Conservation (phyloP, 164 flowering plant species). For the Macadamia tetraphylla region DNA sequence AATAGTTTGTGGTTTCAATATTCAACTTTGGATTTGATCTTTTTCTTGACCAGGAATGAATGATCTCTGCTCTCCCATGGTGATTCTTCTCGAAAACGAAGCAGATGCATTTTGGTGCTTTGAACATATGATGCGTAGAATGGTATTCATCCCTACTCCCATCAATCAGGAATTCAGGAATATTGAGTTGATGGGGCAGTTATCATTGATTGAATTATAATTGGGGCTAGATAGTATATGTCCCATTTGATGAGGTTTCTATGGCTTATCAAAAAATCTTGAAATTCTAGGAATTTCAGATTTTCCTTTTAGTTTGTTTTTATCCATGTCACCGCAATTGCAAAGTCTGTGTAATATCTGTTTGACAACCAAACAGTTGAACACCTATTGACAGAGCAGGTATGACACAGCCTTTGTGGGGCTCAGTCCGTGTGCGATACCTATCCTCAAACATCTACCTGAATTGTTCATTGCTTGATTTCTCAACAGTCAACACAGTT, state of each 20-base stretch:
- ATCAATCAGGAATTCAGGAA: neutral
- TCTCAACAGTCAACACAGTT: no score
- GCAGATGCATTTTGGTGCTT: conserved; percentile 99
- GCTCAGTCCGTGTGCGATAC: no score
- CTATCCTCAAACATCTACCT: no score
- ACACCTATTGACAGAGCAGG: no score
- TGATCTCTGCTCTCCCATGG: conserved; percentile 91
- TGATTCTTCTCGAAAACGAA: conserved; percentile 78
- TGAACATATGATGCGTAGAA: conserved; percentile 83
- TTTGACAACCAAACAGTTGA: no score
- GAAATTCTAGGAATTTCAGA: neutral
- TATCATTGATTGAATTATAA: neutral
- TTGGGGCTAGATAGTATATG: neutral
- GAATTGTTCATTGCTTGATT: no score
- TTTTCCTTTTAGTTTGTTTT: neutral
- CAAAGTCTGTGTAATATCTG: neutral
- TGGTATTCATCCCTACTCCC: conserved; percentile 41
- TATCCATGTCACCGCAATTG: neutral
- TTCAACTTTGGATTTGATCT: neutral
- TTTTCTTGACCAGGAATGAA: conserved; percentile 65
- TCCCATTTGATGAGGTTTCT: neutral
- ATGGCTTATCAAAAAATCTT: neutral
- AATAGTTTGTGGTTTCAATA: neutral
- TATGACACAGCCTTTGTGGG: no score
- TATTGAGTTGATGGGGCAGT: neutral